phyloP scores from a whole-genome alignment of 1,284 basidiomycete genomes.

The Cryptococcus amylolentus region DNA sequence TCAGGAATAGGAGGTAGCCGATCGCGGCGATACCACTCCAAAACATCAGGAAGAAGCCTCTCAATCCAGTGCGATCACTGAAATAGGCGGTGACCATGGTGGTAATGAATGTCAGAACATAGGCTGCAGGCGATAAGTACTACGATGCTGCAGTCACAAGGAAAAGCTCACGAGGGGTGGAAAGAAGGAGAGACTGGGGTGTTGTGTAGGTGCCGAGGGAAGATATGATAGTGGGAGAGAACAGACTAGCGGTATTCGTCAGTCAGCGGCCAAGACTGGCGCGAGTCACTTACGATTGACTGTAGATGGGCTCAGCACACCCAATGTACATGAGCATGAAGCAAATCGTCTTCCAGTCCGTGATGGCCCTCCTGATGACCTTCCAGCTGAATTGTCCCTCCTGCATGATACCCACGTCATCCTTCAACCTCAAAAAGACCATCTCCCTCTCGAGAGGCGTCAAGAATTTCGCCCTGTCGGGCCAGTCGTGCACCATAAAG shows the following conservation, averaged over 20 bases:
- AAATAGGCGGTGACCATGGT: conserved; percentile 49
- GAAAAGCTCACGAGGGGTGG: conserved; percentile 42
- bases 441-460: conserved; percentile 46
- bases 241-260: conserved; percentile 24
- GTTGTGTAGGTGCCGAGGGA: conserved; percentile 47
- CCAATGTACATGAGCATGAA: conserved; percentile 49
- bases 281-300: conserved; percentile 24
- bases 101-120: conserved; percentile 53
- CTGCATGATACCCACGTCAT: conserved; percentile 46
- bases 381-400: conserved; percentile 41
- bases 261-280: background rate
- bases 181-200: conserved; percentile 48
- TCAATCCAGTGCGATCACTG: conserved; percentile 45
- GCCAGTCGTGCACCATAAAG: conserved; percentile 52
- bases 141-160: conserved; percentile 4
- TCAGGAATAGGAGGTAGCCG: conserved; percentile 51
- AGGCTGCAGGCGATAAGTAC: conserved; percentile 33
- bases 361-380: conserved; percentile 35
- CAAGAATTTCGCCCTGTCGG: conserved; percentile 49
- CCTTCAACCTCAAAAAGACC: conserved; percentile 45
- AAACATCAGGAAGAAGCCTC: conserved; percentile 51
- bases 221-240: conserved; percentile 51
- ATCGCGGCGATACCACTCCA: conserved; percentile 47
- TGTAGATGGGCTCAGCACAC: conserved; percentile 48
- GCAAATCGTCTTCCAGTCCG: conserved; percentile 40